Evolutionary conservation across 73 alveolate genomes (phyloP), one percentile per base, ranked within the genome.

Genomic region (Paramecium caudatum): DNA sequence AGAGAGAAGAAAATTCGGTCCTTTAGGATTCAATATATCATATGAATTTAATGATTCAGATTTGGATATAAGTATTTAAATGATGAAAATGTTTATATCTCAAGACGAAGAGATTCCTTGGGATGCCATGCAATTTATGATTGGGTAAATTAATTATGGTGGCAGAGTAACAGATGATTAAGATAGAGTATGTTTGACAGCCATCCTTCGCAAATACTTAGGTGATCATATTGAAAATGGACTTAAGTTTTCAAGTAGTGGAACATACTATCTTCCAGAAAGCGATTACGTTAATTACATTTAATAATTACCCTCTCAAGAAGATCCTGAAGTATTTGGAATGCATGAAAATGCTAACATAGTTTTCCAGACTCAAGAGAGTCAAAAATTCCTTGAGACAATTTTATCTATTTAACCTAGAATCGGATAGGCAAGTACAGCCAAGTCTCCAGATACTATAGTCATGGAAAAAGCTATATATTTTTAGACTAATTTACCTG

Each of bases 331-430:
- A 94, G 98, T 99, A 48, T 98, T 99, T 90, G 99, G 99, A 3
- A 95, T 99, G 98, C 99, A 99, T 81, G 96, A 97, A 91, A 99
- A 99, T 91, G 99, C 99, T 3, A 98, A 98, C 94, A 97, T 98
- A 46, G 97, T 98, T 47, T 96, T 96, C 62, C 95, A 97, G 83
- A 95, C 95, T 34, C 95, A 97, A 81, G 98, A 96, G 82, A 93
- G 97, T 63, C 94, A 94, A 37, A 97, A 97, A 82, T 91, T 96
- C 48, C 86, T 97, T 46, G 94, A 92, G 19, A 97, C 98, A 2
- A 85, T 97, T 2, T 82, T 97, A 19, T 94, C 96, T 27, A 96
- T 97, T 34, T 96, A 97, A 82, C 99, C 99, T 39, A 96, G 99
- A 92, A 90, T 94, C 16, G 46, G 97, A 9, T 55, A 82, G 78